Base-by-base conservation (phyloP, 305 asterid species). In the Fraxinus latifolia region DNA sequence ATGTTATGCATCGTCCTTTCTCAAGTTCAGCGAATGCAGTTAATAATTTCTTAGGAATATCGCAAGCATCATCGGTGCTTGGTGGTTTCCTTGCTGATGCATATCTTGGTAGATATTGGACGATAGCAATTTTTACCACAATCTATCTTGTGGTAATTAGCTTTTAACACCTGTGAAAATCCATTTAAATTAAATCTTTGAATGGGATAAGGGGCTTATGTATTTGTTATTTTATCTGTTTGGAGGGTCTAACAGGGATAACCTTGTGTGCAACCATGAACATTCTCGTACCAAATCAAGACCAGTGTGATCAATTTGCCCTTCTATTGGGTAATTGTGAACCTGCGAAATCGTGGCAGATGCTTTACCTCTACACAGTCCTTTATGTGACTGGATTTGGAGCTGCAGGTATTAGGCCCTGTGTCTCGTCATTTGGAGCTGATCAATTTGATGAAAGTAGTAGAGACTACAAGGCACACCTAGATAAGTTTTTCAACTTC, bases 51-150 rank as follows among this genome's bases (percentile, higher is more conserved):
- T 88, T 96, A 72, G 99, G 99, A 53, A 93, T 96, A 85, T 96
- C 99, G 2, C 98, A 96, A 76, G 98, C 97, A 12, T 94, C 98
- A 68, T 96, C 99, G 14, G 99, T 96, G 31, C 88, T 96, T 0
- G 99, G 99, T 23, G 99, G 99, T 70, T 96, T 96, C 83, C 81
- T 96, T 0, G 99, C 99, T n/a, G 99, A 96, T 58, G 99, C 99
- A 6, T 96, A 92, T 82, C 97, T 96, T 19, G 99, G 99, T 77
- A 86, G 99, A 89, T 96, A 96, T 85, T 94, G 98, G 98, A 96
- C 99, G 1, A 94, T 94, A 71, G 99, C 99, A 81, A 94, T 96
- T 86, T 95, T 96, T 90, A 84, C 99, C 3, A 93, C 96, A 0
- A 90, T 96, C 84, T 96, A 96, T 82, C 97, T 96, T 76, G 95